These are phyloP conservation scores for Pulveroboletus sp. DNA, from an alignment of 768 basidiomycete genomes.

Conservation along the genomic window DNA sequence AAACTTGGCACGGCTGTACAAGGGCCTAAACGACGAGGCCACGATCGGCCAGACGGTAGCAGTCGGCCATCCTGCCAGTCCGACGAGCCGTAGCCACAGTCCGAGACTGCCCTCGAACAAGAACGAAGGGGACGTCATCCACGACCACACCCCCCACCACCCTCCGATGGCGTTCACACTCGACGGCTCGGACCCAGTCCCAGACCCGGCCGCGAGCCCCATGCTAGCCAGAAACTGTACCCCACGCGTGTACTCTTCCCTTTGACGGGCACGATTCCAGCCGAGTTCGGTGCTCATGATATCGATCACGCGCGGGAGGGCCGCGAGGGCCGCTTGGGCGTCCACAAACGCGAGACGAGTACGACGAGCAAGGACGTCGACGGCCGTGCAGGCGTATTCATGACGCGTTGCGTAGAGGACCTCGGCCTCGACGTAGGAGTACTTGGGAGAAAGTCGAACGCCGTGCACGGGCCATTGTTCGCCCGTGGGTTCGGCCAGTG, in stretches of 20 bases:
- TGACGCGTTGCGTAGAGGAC: slow-evolving; percentile 81
- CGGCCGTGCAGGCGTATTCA: slow-evolving; percentile 90
- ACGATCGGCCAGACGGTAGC: not conserved
- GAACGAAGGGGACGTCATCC: not conserved
- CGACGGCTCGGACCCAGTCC: not conserved
- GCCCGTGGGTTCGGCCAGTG: slow-evolving; percentile 72
- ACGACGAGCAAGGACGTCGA: slow-evolving; percentile 89
- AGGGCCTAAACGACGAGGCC: slow-evolving; percentile 9
- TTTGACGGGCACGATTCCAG: slow-evolving; percentile 63
- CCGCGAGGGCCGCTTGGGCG: slow-evolving; percentile 75
- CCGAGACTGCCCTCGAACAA: not conserved
- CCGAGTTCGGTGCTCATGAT: slow-evolving; percentile 84
- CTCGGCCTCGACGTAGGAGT: slow-evolving; percentile 93
- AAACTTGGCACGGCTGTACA: slow-evolving; percentile 50
- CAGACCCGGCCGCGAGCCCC: slow-evolving; percentile 61
- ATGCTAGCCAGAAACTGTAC: slow-evolving; percentile 74
- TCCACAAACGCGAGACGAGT: slow-evolving; percentile 95
- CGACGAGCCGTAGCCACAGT: slow-evolving; percentile 18
- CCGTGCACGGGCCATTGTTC: slow-evolving; percentile 86
- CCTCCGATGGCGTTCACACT: not conserved
- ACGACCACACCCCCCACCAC: slow-evolving; percentile 7
- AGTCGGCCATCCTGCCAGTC: slow-evolving; percentile 10
- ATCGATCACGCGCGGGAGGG: slow-evolving; percentile 82
- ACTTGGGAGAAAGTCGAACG: slow-evolving; percentile 58
- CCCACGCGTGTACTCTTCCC: slow-evolving; percentile 53